phyloP scores from a whole-genome alignment of 352 stramenopile genomes.

The Phytophthora aleatoria region DNA sequence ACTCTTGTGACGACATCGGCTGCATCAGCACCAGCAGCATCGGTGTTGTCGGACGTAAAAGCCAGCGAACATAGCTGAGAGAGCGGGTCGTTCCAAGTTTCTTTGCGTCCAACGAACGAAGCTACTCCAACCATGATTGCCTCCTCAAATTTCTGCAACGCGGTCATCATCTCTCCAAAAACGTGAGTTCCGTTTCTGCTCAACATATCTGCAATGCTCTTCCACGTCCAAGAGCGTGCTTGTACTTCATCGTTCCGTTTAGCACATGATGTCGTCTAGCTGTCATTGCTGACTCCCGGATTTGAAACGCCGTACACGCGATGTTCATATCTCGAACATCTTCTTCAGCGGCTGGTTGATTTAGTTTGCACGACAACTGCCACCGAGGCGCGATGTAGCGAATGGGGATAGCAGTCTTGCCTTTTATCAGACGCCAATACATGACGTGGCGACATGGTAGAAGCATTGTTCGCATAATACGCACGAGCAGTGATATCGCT shows the following conservation, averaged over 20 bases:
- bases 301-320: constrained; percentile 12
- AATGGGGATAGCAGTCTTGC: too few relatives aligned
- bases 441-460: too few relatives aligned
- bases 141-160: too few relatives aligned
- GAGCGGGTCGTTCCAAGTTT: background rate
- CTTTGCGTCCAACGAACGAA: background rate
- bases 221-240: too few relatives aligned
- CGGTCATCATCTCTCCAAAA: too few relatives aligned
- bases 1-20: background rate
- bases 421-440: too few relatives aligned
- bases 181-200: constrained; percentile 6
- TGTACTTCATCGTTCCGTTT: background rate
- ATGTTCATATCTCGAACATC: background rate
- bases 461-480: too few relatives aligned
- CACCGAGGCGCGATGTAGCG: background rate
- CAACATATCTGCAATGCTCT: background rate
- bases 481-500: too few relatives aligned
- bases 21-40: background rate
- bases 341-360: constrained; percentile 13
- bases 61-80: background rate
- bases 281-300: constrained; percentile 1
- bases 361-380: constrained; percentile 9
- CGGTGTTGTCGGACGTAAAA: background rate
- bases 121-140: background rate
- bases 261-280: constrained; percentile 4